A percentile compares a stretch with the other conserved stretches of the same genome.
phyloP scores from a whole-genome alignment of 2,329 filamentous ascomycete species.

The Sclerotinia sclerotiorum region DNA sequence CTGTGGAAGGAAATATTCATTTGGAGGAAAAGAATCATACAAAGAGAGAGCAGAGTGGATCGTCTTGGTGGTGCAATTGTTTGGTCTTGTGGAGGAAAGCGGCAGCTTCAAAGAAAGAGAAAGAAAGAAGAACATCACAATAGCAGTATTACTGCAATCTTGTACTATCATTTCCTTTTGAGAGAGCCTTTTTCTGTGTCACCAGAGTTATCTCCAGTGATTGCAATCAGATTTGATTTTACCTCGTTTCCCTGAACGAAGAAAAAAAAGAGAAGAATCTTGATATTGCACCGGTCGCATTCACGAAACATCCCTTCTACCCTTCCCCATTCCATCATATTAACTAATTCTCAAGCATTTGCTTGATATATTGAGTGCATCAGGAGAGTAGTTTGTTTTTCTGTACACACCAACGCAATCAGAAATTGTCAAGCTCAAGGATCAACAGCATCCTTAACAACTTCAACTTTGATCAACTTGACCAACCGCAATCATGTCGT shows the following conservation, averaged over 20 bases:
- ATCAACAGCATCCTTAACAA: conserved; percentile 24
- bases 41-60: conserved; percentile 20
- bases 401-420: conserved; percentile 26
- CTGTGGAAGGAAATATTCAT: conserved; percentile 12
- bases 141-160: conserved; percentile 40
- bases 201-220: conserved; percentile 40
- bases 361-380: conserved; percentile 32
- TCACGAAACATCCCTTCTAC: conserved; percentile 32
- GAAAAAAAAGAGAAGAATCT: conserved; percentile 42
- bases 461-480: conserved; percentile 24
- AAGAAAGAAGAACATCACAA: conserved; percentile 33
- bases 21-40: conserved; percentile 22
- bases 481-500: conserved; percentile 41
- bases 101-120: conserved; percentile 31
- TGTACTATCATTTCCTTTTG: conserved; percentile 41
- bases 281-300: conserved; percentile 40
- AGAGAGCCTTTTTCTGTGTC: conserved; percentile 36
- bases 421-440: conserved; percentile 14
- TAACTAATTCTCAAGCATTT: conserved; percentile 34
- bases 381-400: conserved; percentile 29
- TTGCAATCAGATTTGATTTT: conserved; percentile 43
- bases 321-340: conserved; percentile 32
- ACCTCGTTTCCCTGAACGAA: conserved; percentile 40
- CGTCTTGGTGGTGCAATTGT: conserved; percentile 20
- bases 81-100: conserved; percentile 22